These are phyloP conservation scores for Stephania japonica DNA, from an alignment of 164 flowering plant genomes.

Conservation along the genomic window DNA sequence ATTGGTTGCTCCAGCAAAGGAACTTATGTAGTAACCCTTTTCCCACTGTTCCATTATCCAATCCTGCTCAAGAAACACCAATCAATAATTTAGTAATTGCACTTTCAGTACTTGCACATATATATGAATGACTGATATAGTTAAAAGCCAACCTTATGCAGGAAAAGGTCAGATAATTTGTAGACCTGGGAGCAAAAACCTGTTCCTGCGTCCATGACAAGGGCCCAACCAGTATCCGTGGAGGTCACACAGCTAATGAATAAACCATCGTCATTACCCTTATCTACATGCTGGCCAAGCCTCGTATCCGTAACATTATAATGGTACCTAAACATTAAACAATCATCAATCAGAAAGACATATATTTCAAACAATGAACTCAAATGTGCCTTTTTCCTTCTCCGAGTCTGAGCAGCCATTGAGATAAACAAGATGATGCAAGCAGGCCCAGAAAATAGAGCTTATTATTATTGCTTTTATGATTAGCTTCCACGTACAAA, in stretches of 20 bases:
- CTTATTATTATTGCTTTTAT: too few relatives aligned
- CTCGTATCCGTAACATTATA: slow-evolving; percentile 86
- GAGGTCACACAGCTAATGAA: slow-evolving; percentile 83
- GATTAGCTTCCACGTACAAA: background rate
- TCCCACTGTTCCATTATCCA: slow-evolving; percentile 99
- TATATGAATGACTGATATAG: slow-evolving; percentile 2
- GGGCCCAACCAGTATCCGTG: slow-evolving; percentile 71
- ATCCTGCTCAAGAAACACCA: slow-evolving; percentile 40
- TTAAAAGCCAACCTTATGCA: slow-evolving; percentile 55
- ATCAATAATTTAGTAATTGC: background rate
- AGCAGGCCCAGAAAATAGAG: background rate
- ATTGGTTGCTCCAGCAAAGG: slow-evolving; percentile 79
- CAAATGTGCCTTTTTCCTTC: too few relatives aligned
- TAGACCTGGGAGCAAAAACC: slow-evolving; percentile 74
- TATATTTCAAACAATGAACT: background rate
- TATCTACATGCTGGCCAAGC: slow-evolving; percentile 72
- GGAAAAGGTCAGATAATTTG: slow-evolving; percentile 62
- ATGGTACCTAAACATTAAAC: slow-evolving; percentile 57
- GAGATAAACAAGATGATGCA: background rate
- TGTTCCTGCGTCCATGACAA: slow-evolving; percentile 93
- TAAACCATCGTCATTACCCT: slow-evolving; percentile 85
- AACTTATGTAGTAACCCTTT: slow-evolving; percentile 73
- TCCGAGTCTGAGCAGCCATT: too few relatives aligned
- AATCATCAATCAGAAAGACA: background rate
- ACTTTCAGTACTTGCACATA: background rate